phyloP scores from a whole-genome alignment of 1,284 basidiomycete species.

The Pascua guehoae region DNA sequence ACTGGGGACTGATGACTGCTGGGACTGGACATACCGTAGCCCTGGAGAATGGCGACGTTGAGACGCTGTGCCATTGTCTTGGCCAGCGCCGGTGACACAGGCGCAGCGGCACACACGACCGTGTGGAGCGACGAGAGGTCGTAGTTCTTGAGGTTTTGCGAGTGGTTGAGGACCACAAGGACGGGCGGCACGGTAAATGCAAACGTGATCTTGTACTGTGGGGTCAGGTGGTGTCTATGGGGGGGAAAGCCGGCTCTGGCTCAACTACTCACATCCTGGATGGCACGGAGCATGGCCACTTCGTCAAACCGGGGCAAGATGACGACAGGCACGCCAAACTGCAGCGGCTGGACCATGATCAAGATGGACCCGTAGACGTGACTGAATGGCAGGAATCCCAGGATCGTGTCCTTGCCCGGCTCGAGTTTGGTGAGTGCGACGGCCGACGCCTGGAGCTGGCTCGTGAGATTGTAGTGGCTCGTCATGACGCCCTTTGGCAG shows the following conservation, averaged over 20 bases:
- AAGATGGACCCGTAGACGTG: constrained; percentile 18
- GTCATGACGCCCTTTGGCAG: constrained; percentile 53
- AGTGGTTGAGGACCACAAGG: constrained; percentile 55
- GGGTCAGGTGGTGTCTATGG: background rate
- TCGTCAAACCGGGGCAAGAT: constrained; percentile 63
- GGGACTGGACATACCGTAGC: constrained; percentile 35
- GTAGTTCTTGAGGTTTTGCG: constrained; percentile 62
- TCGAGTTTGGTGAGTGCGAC: background rate
- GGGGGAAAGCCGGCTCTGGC: constrained; percentile 34
- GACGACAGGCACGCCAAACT: constrained; percentile 60
- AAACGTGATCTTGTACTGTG: constrained; percentile 60
- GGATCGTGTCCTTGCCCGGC: constrained; percentile 5
- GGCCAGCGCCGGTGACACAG: constrained; percentile 56
- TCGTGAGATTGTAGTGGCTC: constrained; percentile 62
- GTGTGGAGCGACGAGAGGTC: constrained; percentile 62
- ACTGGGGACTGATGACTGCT: constrained; percentile 8
- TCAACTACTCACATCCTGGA: constrained; percentile 56
- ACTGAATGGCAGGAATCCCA: constrained; percentile 14
- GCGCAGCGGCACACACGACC: constrained; percentile 76
- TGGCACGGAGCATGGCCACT: constrained; percentile 59
- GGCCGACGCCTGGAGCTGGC: constrained; percentile 18
- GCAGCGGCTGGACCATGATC: constrained; percentile 61
- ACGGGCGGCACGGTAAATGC: constrained; percentile 78
- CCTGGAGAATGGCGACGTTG: constrained; percentile 34
- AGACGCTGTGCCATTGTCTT: constrained; percentile 23